Base-by-base conservation (phyloP, 257 asterid genomes). In the Avicennia marina region DNA sequence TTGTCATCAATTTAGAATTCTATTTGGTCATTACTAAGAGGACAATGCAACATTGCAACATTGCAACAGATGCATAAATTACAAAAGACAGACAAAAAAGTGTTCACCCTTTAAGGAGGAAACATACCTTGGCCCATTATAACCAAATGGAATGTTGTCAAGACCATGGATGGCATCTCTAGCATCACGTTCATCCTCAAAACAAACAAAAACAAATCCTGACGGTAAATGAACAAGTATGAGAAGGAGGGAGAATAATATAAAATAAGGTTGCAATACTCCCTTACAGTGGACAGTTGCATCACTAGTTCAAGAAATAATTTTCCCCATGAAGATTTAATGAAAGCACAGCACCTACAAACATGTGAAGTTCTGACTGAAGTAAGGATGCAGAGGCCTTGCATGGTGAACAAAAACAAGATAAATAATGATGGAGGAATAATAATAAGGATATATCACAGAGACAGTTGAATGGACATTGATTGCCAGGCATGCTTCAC, bases 101-200 rank as follows among this genome's bases (percentile, higher is more conserved):
- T n/a, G n/a, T n/a, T n/a, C n/a, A n/a, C n/a, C n/a, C n/a, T n/a
- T n/a, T n/a, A n/a, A n/a, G n/a, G n/a, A n/a, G n/a, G n/a, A n/a
- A n/a, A n/a, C 20, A 62, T 47, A 83, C 97, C 87, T 75, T 90
- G 53, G 98, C 98, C 96, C 98, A 90, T 73, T 90, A 60, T 75
- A 63, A 38, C 96, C 95, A 75, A 90, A 90, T 7, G 94, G 83
- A 1, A 56, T 1, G 57, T 67, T 73, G 60, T 90, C 89, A 56
- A 90, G 78, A 58, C 72, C 65, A 20, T 82, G 84, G 58, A 90
- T 79, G 24, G 95, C 96, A 78, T 87, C 95, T 54, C 81, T 89
- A 9, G 86, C 96, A 71, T 90, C 95, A 50, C 83, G 91, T 64
- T 85, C 98, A 65, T 90, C 89, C 75, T 87, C 94, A 59, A 77